Evolutionary conservation across 306 rosid genomes (phyloP).

Genomic region (cucumber (Cucumis sativus)): DNA sequence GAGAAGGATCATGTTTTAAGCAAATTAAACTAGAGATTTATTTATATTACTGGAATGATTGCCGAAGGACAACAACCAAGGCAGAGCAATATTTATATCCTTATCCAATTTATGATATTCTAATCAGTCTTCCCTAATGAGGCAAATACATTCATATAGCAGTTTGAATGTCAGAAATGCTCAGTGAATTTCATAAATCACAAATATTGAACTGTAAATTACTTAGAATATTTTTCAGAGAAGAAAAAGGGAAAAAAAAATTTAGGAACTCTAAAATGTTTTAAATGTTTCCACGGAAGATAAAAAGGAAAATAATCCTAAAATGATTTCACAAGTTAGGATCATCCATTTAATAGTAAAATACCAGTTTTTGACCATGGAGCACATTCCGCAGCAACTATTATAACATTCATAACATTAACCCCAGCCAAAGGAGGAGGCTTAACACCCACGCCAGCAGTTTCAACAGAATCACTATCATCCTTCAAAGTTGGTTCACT

Average conservation of each 20-base stretch:
- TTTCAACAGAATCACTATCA: constrained; percentile 12
- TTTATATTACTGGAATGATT: not conserved
- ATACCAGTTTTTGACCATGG: constrained; percentile 93
- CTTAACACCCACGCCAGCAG: constrained; percentile 21
- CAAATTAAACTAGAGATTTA: not conserved
- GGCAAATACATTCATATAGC: not conserved
- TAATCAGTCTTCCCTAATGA: not conserved
- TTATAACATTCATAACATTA: constrained; percentile 75
- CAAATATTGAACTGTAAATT: not conserved
- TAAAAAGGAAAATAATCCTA: not conserved
- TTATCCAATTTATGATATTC: not conserved
- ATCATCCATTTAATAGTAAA: not conserved
- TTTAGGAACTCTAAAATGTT: no score
- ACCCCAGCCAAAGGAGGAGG: constrained; percentile 77
- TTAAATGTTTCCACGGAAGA: not conserved
- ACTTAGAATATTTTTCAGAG: not conserved
- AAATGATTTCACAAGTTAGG: not conserved
- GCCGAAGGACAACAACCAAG: not conserved
- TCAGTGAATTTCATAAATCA: not conserved
- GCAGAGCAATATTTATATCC: not conserved
- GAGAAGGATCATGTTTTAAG: not conserved
- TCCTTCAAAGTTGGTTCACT: constrained; percentile 5
- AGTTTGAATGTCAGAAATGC: not conserved
- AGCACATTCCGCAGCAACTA: constrained; percentile 86
- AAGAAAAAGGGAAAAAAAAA: no score